These are phyloP conservation scores for Citrullus mucosospermus DNA, from an alignment of 306 rosid species.

Conservation along the genomic window DNA sequence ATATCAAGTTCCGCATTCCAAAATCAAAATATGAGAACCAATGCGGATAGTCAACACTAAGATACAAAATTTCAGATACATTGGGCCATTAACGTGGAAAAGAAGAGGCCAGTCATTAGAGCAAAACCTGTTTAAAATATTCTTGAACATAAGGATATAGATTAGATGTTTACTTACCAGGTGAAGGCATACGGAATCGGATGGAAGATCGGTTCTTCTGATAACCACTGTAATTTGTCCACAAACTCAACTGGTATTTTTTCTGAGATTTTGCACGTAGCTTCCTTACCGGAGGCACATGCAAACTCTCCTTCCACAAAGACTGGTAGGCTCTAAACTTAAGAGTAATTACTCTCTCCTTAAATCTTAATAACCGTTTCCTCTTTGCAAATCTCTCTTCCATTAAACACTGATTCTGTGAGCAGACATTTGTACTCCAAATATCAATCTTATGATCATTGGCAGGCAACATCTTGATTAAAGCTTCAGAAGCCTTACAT, in stretches of 20 bases:
- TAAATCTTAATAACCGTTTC: constrained; percentile 45
- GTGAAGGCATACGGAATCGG: constrained; percentile 50
- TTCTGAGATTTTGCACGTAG: constrained; percentile 64
- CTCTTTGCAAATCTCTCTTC: constrained; percentile 49
- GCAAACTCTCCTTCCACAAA: constrained; percentile 81
- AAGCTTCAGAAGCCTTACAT: constrained; percentile 28
- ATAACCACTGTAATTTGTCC: constrained; percentile 30
- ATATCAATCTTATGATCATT: constrained; percentile 17
- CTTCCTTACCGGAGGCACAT: constrained; percentile 43
- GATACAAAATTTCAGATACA: neutral
- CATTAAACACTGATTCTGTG: constrained; percentile 15
- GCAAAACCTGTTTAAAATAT: neutral
- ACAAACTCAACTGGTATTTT: constrained; percentile 51
- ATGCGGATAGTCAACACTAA: neutral
- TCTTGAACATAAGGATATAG: neutral
- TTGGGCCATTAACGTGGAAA: neutral
- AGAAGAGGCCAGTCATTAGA: neutral
- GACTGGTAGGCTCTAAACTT: constrained; percentile 71
- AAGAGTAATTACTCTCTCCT: constrained; percentile 64
- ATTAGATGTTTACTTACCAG: constrained; percentile 40
- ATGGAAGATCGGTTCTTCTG: constrained; percentile 77
- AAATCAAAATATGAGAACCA: neutral
- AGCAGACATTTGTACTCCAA: constrained; percentile 14
- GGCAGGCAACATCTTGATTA: constrained; percentile 39
- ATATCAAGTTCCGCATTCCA: neutral